phyloP scores from a whole-genome alignment of 345 rosid genomes.

The Anastatica hierochuntica region DNA sequence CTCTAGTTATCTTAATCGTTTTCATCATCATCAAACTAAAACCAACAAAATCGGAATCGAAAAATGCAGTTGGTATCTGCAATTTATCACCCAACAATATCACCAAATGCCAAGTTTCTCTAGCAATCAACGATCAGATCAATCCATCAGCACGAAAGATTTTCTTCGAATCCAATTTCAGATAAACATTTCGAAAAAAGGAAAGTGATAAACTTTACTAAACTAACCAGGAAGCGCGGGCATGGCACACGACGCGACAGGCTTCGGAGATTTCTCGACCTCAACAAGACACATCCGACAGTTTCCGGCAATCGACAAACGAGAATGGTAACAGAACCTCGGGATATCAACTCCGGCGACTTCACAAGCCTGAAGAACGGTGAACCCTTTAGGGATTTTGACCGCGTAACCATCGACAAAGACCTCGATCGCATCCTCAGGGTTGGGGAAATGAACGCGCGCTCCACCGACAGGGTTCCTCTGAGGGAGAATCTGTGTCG shows the following conservation, averaged over 20 bases:
- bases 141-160: too few species aligned
- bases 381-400: slow-evolving; percentile 94
- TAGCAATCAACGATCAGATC: too few species aligned
- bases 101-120: too few species aligned
- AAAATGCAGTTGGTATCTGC: too few species aligned
- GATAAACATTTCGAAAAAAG: background rate
- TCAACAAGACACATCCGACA: slow-evolving; percentile 99
- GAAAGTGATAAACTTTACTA: background rate
- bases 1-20: too few species aligned
- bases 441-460: slow-evolving; percentile 62
- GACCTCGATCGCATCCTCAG: slow-evolving; percentile 96
- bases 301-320: slow-evolving; percentile 94
- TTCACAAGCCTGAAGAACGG: slow-evolving; percentile 95
- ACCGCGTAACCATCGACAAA: slow-evolving; percentile 88
- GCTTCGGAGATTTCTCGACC: slow-evolving; percentile 99
- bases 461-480: slow-evolving; percentile 79
- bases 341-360: slow-evolving; percentile 99
- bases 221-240: slow-evolving; percentile 93
- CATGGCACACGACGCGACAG: slow-evolving; percentile 99
- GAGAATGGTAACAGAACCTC: slow-evolving; percentile 82
- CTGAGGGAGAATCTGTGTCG: slow-evolving; percentile 41
- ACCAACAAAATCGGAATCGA: too few species aligned
- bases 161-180: too few species aligned
- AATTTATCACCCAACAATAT: too few species aligned
- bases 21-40: too few species aligned